Percentiles rank a stretch among this genome's conserved stretches.
These are phyloP conservation scores for Beauveria varroae DNA, from an alignment of 2,329 filamentous ascomycete genomes.

Conservation along the genomic window DNA sequence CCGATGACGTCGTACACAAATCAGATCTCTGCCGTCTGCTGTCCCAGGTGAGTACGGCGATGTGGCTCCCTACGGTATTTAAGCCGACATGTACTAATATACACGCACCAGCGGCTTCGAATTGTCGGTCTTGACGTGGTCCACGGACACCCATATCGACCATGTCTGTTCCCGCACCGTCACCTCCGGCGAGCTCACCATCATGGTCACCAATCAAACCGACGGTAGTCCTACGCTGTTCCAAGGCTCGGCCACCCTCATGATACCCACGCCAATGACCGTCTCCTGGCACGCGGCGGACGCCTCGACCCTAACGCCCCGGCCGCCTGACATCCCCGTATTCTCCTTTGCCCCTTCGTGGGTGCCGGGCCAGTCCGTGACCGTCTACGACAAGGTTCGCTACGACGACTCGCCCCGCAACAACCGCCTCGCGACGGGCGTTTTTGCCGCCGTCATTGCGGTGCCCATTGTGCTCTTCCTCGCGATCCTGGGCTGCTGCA, in stretches of 20 bases:
- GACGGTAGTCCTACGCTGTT: background rate
- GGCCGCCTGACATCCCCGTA: background rate
- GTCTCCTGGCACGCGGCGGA: background rate
- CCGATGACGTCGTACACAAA: background rate
- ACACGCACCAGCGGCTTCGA: background rate
- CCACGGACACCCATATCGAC: background rate
- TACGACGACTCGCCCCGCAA: background rate
- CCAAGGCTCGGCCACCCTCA: background rate
- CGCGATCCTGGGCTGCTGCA: conserved; percentile 2
- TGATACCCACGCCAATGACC: background rate
- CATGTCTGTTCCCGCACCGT: background rate
- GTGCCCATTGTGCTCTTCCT: conserved; percentile 8
- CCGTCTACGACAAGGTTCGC: background rate
- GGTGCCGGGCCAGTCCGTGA: background rate
- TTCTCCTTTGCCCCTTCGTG: background rate
- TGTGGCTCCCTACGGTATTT: background rate
- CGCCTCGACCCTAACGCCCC: background rate
- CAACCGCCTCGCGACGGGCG: background rate
- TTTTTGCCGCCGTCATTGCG: background rate
- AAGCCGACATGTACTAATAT: background rate
- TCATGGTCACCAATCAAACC: background rate
- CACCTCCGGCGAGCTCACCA: background rate
- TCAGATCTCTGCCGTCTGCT: background rate
- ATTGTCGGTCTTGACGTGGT: background rate
- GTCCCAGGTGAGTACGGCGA: background rate